phyloP scores from a whole-genome alignment of 495 filamentous ascomycete genomes.

The Aspergillus taichungensis region DNA sequence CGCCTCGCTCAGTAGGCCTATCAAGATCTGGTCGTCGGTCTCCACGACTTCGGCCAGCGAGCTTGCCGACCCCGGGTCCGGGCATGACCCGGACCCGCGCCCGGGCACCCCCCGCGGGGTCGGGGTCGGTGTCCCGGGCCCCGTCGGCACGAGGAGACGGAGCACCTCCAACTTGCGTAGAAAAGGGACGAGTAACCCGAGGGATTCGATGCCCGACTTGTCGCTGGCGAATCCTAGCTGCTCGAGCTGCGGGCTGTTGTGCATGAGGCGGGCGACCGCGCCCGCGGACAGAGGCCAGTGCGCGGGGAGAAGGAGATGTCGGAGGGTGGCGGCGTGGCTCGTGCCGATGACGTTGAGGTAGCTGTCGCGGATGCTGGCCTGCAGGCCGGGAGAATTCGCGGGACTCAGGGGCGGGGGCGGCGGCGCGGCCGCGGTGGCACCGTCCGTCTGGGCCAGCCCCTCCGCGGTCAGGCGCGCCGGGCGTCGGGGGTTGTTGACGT shows the following conservation, averaged over 20 bases:
- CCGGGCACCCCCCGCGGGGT: not conserved
- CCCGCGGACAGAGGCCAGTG: constrained; percentile 44
- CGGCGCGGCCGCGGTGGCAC: constrained; percentile 12
- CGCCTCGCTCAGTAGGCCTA: constrained; percentile 22
- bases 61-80: constrained; percentile 8
- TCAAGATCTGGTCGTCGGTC: constrained; percentile 27
- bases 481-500: constrained; percentile 21
- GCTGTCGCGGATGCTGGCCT: constrained; percentile 30
- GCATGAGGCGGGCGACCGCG: constrained; percentile 42
- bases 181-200: constrained; percentile 39
- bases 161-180: constrained; percentile 36
- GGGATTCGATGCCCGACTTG: constrained; percentile 30
- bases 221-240: constrained; percentile 46
- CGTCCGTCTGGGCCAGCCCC: constrained; percentile 5
- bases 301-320: constrained; percentile 48
- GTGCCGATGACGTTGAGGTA: constrained; percentile 36
- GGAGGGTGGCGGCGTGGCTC: constrained; percentile 43
- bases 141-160: constrained; percentile 34
- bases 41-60: constrained; percentile 28
- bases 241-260: constrained; percentile 49
- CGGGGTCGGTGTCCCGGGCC: constrained; percentile 1
- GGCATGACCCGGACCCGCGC: not conserved
- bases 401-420: constrained; percentile 15
- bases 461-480: constrained; percentile 11
- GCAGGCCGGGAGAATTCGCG: constrained; percentile 15